A percentile compares a stretch with the other conserved stretches of the same genome.
These are phyloP conservation scores for Pythium phragmiticola DNA, from an alignment of 352 stramenopile genomes.

Conservation along the genomic window DNA sequence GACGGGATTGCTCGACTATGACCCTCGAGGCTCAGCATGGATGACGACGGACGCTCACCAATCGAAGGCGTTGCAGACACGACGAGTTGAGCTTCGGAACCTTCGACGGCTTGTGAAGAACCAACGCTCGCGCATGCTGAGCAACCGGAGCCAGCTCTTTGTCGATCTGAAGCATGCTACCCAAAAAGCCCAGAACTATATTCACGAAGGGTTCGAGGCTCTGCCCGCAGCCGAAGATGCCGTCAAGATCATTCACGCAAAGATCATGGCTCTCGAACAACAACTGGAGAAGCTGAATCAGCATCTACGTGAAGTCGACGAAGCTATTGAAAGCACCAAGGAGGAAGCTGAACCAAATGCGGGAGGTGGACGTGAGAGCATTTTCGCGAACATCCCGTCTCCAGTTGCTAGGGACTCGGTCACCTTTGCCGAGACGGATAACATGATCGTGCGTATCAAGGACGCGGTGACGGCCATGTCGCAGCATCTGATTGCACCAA, in stretches of 20 bases:
- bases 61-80: slow-evolving; percentile 58
- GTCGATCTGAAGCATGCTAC: slow-evolving; percentile 80
- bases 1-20: slow-evolving; percentile 67
- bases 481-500: slow-evolving; percentile 66
- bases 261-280: slow-evolving; percentile 75
- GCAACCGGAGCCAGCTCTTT: slow-evolving; percentile 77
- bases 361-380: slow-evolving; percentile 48
- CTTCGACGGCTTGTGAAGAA: slow-evolving; percentile 79
- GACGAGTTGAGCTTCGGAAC: slow-evolving; percentile 67
- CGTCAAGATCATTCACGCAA: slow-evolving; percentile 80
- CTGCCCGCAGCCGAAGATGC: slow-evolving; percentile 74
- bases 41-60: slow-evolving; percentile 15
- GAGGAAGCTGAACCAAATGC: slow-evolving; percentile 49
- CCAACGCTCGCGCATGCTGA: slow-evolving; percentile 76
- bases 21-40: slow-evolving; percentile 31
- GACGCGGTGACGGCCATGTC: slow-evolving; percentile 70
- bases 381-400: slow-evolving; percentile 43
- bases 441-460: slow-evolving; percentile 60
- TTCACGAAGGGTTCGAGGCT: slow-evolving; percentile 80
- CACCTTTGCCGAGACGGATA: slow-evolving; percentile 21
- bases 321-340: slow-evolving; percentile 66
- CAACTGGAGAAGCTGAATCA: slow-evolving; percentile 63
- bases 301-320: slow-evolving; percentile 72
- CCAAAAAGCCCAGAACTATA: slow-evolving; percentile 80
- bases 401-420: slow-evolving; percentile 12